Base-by-base conservation (phyloP, 768 basidiomycete genomes). In the Trametes meyenii region DNA sequence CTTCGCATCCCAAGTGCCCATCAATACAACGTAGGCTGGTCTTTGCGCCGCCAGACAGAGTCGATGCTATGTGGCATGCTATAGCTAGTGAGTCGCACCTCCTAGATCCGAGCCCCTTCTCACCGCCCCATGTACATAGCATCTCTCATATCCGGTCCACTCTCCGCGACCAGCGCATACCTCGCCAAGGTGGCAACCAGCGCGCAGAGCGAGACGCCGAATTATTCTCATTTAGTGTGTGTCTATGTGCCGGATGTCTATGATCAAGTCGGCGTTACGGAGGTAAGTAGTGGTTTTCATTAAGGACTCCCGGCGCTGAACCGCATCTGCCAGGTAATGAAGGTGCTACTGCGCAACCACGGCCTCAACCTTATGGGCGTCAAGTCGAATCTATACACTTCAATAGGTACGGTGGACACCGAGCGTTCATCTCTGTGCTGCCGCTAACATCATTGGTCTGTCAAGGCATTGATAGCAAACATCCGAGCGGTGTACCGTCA, bases 401-500 rank as follows among this genome's bases (percentile, higher is more conserved):
- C 63, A 0, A 81, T 88, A 60, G 85, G 87, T 85, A 67, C 40
- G 72, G 61, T 5, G 21, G 6, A 21, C 45, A 16, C 10, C 16
- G 17, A 46, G 24, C 46, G n/a, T 1, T 17, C 43, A 35, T 21
- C 5, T 16, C 24, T 33, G n/a, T 17, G 0, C 36, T 2, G 23
- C 29, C 35, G 35, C 39, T 50, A 23, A 50, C 51, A 40, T 58
- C 13, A 29, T 43, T 2, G 26, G 16, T 23, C 40, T 35, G 19
- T 52, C n/a, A 66, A 85, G 88, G 86, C 1, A 75, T 92, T 58
- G 87, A 90, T 65, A 90, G 88, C 72, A 92, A 92, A 69, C 90
- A 91, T 69, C 72, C 85, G 0, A 89, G 88, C 69, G 87, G 89
- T 8, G 80, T 92, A 52, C 82, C 79, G 42, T 86, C 89, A 23